Conservation (phyloP, 768 basidiomycete species). For the Auriculariales sp. region DNA sequence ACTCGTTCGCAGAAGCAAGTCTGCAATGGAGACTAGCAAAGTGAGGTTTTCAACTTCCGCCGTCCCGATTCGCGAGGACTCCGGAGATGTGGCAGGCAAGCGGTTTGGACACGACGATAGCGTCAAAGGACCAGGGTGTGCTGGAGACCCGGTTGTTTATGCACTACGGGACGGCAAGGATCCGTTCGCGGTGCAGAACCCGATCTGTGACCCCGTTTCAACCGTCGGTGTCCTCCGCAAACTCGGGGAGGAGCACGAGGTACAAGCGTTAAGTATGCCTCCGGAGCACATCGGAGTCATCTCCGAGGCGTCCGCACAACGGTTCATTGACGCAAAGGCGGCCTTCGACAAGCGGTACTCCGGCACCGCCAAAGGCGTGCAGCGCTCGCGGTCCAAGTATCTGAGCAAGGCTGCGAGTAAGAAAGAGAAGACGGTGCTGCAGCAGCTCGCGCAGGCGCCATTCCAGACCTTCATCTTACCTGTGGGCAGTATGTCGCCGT, state of each 20-base stretch:
- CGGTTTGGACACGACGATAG: conserved; percentile 3
- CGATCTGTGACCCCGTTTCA: conserved; percentile 87
- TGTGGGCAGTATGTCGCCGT: conserved; percentile 66
- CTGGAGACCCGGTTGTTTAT: conserved; percentile 54
- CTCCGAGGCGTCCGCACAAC: conserved; percentile 56
- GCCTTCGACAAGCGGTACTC: conserved; percentile 57
- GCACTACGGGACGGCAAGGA: no score
- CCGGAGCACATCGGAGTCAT: conserved; percentile 54
- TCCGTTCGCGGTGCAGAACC: no score
- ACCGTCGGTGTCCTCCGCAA: conserved; percentile 70
- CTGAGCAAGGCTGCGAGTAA: conserved; percentile 16
- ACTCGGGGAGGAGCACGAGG: conserved; percentile 54
- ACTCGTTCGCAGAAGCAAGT: no score
- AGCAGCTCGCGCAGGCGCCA: conserved; percentile 10
- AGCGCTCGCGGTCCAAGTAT: conserved; percentile 40
- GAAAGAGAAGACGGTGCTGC: conserved; percentile 11
- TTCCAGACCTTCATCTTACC: conserved; percentile 26
- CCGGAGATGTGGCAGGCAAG: conserved; percentile 7
- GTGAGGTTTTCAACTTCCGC: no score
- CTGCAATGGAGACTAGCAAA: no score
- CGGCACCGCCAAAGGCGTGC: conserved; percentile 38
- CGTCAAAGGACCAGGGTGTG: conserved; percentile 18
- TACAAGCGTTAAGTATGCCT: conserved; percentile 53
- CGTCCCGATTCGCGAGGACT: neutral
- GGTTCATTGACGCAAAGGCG: conserved; percentile 54